Conservation (phyloP, 1,284 basidiomycete genomes). For the Ustilago esculenta region DNA sequence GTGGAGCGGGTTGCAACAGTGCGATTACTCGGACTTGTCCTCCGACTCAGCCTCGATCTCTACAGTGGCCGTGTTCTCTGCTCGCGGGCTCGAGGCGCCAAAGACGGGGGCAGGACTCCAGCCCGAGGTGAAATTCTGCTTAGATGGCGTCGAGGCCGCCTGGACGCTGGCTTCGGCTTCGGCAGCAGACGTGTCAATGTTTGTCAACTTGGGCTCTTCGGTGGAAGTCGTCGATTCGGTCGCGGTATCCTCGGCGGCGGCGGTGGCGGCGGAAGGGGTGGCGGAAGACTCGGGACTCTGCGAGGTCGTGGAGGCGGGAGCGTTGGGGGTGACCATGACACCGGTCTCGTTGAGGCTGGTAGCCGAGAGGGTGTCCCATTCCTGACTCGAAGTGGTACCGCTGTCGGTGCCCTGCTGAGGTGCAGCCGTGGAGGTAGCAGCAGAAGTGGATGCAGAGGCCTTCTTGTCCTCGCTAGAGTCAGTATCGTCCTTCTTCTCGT, state of each 20-base stretch:
- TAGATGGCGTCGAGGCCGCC: slow-evolving; percentile 20
- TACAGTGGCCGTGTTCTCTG: slow-evolving; percentile 20
- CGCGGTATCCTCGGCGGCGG: slow-evolving; percentile 2
- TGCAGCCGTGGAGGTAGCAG: slow-evolving; percentile 10
- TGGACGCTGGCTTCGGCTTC: slow-evolving; percentile 8
- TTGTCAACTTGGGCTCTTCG: slow-evolving; percentile 23
- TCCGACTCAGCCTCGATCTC: slow-evolving; percentile 7
- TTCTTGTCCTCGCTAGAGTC: slow-evolving; percentile 12
- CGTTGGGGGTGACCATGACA: slow-evolving; percentile 36
- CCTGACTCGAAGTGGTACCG: slow-evolving; percentile 56
- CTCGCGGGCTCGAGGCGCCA: slow-evolving; percentile 23
- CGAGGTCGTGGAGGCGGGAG: slow-evolving; percentile 13
- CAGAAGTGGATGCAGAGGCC: slow-evolving; percentile 17
- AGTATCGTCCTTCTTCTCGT: slow-evolving; percentile 5
- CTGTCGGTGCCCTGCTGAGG: slow-evolving; percentile 36
- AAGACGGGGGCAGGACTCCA: slow-evolving; percentile 41
- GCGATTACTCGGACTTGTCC: slow-evolving; percentile 9
- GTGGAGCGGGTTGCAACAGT: background rate
- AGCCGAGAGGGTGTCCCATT: slow-evolving; percentile 53
- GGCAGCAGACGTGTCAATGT: slow-evolving; percentile 31
- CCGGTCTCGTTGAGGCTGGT: slow-evolving; percentile 47
- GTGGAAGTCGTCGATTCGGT: background rate
- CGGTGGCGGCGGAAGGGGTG: slow-evolving; percentile 5
- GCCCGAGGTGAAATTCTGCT: slow-evolving; percentile 29
- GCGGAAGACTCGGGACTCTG: slow-evolving; percentile 17